Percentiles rank a stretch among this genome's conserved stretches.
These are phyloP conservation scores for Skeletonema menzelii DNA, from an alignment of 108 stramenopile genomes.

Conservation along the genomic window DNA sequence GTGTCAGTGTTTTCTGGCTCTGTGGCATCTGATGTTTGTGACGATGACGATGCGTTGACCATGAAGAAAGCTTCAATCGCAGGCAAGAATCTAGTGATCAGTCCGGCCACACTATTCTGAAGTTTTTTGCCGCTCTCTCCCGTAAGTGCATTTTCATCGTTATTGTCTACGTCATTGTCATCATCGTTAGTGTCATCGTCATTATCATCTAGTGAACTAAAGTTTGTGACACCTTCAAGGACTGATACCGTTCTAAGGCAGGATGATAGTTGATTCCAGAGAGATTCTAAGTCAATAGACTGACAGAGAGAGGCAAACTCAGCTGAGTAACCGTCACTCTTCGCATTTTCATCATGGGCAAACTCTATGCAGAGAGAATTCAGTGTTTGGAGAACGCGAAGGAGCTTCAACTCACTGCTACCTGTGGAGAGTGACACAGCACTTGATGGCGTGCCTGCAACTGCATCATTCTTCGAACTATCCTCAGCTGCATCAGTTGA, in stretches of 20 bases:
- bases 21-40: constrained; percentile 16
- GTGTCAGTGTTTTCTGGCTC: constrained; percentile 16
- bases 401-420: constrained; percentile 86
- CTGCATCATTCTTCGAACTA: constrained; percentile 18
- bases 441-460: constrained; percentile 58
- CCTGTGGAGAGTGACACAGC: constrained; percentile 86
- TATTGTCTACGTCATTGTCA: constrained; percentile 38
- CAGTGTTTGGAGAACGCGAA: constrained; percentile 89
- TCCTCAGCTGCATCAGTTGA: constrained; percentile 3
- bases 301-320: constrained; percentile 70
- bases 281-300: constrained; percentile 65
- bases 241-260: constrained; percentile 83
- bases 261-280: constrained; percentile 79
- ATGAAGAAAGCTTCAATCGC: constrained; percentile 95
- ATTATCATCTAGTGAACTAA: constrained; percentile 58
- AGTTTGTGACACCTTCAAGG: constrained; percentile 84
- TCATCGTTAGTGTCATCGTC: constrained; percentile 35
- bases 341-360: constrained; percentile 48
- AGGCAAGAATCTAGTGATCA: constrained; percentile 92
- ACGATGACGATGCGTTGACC: constrained; percentile 67
- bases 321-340: constrained; percentile 41
- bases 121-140: constrained; percentile 56
- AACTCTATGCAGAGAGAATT: constrained; percentile 65
- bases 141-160: constrained; percentile 29
- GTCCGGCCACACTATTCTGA: constrained; percentile 83